Conservation (phyloP, 176 grass and related monocot species). For the Echinochloa phyllopogon region DNA sequence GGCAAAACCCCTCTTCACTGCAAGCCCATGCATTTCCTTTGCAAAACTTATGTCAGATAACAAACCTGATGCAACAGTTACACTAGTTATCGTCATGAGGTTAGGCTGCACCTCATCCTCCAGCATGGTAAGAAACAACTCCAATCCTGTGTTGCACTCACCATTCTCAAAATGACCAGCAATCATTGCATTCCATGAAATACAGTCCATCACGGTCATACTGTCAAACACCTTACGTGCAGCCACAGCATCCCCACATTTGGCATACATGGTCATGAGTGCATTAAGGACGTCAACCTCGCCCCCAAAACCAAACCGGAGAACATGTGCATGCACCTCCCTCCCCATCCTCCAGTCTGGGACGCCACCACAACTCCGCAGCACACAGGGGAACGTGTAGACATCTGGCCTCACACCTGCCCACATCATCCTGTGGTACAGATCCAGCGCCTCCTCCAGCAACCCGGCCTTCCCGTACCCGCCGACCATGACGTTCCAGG, state of each 20-base stretch:
- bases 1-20: constrained; percentile 73
- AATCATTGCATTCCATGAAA: constrained; percentile 98
- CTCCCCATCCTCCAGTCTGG: constrained; percentile 64
- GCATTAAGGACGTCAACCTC: constrained; percentile 76
- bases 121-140: constrained; percentile 76
- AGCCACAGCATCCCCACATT: constrained; percentile 58
- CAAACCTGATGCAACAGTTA: constrained; percentile 69
- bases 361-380: constrained; percentile 74
- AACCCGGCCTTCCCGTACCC: constrained; percentile 84
- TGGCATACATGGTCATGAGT: constrained; percentile 87
- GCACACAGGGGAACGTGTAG: constrained; percentile 87
- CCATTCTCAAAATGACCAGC: constrained; percentile 78
- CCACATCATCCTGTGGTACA: constrained; percentile 96
- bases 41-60: constrained; percentile 53
- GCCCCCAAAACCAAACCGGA: constrained; percentile 63
- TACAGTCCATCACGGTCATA: constrained; percentile 64
- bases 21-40: constrained; percentile 77
- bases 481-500: constrained; percentile 92
- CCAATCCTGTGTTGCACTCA: constrained; percentile 51
- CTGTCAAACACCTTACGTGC: constrained; percentile 78
- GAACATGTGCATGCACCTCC: constrained; percentile 85
- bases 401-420: constrained; percentile 72
- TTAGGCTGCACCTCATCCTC: constrained; percentile 71
- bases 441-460: constrained; percentile 79
- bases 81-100: constrained; percentile 77